These are phyloP conservation scores for Clausena lansium DNA, from an alignment of 345 rosid species.

Conservation along the genomic window DNA sequence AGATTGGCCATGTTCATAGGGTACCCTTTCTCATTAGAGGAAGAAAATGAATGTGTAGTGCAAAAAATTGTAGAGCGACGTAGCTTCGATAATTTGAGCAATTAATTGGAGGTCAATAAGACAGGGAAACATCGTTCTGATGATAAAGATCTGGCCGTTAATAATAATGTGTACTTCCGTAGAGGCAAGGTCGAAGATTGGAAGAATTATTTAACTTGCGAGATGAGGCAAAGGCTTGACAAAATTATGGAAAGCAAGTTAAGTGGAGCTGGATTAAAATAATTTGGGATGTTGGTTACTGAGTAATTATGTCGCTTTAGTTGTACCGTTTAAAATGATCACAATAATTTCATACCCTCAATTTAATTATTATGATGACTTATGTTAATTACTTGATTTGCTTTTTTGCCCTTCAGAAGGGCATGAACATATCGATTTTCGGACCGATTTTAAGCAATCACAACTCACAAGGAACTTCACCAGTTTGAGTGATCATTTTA, in stretches of 20 bases:
- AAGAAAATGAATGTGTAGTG: slow-evolving; percentile 9
- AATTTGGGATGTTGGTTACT: neutral
- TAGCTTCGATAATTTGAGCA: slow-evolving; percentile 24
- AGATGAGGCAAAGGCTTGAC: neutral
- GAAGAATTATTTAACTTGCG: slow-evolving; percentile 19
- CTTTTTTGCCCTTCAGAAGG: too few relatives aligned
- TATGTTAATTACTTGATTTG: too few relatives aligned
- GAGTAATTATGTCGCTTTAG: too few relatives aligned
- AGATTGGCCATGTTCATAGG: slow-evolving; percentile 19
- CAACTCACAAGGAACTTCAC: too few relatives aligned
- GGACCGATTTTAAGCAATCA: too few relatives aligned
- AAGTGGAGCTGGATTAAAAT: neutral
- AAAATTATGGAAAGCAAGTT: neutral
- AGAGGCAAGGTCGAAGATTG: slow-evolving; percentile 34
- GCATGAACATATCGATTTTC: too few relatives aligned
- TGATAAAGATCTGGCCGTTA: neutral
- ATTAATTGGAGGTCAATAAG: slow-evolving; percentile 23
- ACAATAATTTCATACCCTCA: too few relatives aligned
- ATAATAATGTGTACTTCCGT: slow-evolving; percentile 22
- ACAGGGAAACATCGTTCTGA: slow-evolving; percentile 10
- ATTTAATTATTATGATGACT: too few relatives aligned
- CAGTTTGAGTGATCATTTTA: too few relatives aligned
- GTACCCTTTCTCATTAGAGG: slow-evolving; percentile 13
- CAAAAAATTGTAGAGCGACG: slow-evolving; percentile 17
- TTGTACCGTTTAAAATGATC: too few relatives aligned